Conservation (phyloP, 306 rosid genomes). For the Glycyrrhiza uralensis region DNA sequence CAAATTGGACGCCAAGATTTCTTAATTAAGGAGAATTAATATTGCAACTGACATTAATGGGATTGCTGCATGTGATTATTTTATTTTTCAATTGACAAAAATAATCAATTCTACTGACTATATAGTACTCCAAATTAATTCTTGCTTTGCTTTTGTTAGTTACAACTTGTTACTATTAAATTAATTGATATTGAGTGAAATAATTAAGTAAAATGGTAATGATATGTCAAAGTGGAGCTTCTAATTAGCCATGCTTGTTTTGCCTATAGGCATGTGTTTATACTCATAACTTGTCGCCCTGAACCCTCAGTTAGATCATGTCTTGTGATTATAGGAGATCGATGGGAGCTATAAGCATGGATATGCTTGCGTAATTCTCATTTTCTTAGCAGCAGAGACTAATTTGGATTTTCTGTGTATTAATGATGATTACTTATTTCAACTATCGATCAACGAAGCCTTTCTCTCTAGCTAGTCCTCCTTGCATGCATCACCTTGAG, state of each 20-base stretch:
- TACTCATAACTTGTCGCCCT: slow-evolving; percentile 7
- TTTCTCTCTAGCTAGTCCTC: too few species aligned
- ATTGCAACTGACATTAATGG: too few species aligned
- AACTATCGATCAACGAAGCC: not conserved
- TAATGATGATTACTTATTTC: not conserved
- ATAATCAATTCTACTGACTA: too few species aligned
- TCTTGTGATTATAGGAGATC: slow-evolving; percentile 5
- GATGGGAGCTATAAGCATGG: not conserved
- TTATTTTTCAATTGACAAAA: too few species aligned
- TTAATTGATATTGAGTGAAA: not conserved
- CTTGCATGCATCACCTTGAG: too few species aligned
- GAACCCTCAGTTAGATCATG: not conserved
- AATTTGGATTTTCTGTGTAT: not conserved
- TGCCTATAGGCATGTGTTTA: slow-evolving; percentile 5
- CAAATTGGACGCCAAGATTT: too few species aligned
- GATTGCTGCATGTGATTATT: too few species aligned
- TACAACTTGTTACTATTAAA: not conserved
- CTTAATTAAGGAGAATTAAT: too few species aligned
- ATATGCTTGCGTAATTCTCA: not conserved
- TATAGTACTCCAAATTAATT: not conserved
- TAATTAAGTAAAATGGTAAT: slow-evolving; percentile 12
- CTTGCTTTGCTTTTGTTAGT: not conserved
- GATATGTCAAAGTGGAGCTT: slow-evolving; percentile 28
- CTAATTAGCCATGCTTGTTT: slow-evolving; percentile 17
- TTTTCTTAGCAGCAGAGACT: not conserved